Evolutionary conservation across 2,329 filamentous ascomycete genomes (phyloP), one percentile per base, ranked within the genome.

Genomic region (Phaeomoniella chlamydospora): DNA sequence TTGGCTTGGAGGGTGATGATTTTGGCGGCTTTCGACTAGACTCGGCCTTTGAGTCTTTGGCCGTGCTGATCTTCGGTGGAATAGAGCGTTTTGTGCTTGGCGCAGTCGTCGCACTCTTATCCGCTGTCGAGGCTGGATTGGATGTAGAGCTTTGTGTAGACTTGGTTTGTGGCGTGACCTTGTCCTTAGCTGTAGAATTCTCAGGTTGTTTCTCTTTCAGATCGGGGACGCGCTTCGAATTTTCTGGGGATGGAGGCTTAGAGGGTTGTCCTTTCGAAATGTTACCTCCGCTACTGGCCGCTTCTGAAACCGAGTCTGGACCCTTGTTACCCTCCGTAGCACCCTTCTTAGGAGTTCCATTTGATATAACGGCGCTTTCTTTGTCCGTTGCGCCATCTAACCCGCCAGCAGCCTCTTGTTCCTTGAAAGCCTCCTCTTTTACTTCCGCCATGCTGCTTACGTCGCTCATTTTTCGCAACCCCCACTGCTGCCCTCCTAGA

Each of bases 381-480:
- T 49, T 43, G 37, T 56, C 49, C 18, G 49, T 46, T 9, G 22
- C 6, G 6, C 22, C 22, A 26, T 26, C 22, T 6, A 26, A n/a
- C n/a, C n/a, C n/a, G 22, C 22, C 22, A 26, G 22, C 22, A 26
- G 22, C 22, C 9, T 26, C 22, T 26, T 26, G 22, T n/a, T 26
- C 22, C 22, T 26, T 26, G 9, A 26, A n/a, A 15, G 51, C 43
- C 42, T 59, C 45, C 41, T 43, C 39, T 18, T 37, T 44, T 11
- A 36, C 35, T 29, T 45, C 44, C 5, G 40, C 44, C 37, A 45
- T 41, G 19, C 38, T 49, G 43, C 43, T 47, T 18, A 51, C 49
- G 35, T 54, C 56, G 38, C 52, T 56, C 32, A 50, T 51, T 44
- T 59, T 64, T 40, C 55, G 56, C 39, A 68, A 42, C 16, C 60